These are phyloP conservation scores for Hypoxylon subgilvum DNA, from an alignment of 495 filamentous ascomycete species.

Conservation along the genomic window DNA sequence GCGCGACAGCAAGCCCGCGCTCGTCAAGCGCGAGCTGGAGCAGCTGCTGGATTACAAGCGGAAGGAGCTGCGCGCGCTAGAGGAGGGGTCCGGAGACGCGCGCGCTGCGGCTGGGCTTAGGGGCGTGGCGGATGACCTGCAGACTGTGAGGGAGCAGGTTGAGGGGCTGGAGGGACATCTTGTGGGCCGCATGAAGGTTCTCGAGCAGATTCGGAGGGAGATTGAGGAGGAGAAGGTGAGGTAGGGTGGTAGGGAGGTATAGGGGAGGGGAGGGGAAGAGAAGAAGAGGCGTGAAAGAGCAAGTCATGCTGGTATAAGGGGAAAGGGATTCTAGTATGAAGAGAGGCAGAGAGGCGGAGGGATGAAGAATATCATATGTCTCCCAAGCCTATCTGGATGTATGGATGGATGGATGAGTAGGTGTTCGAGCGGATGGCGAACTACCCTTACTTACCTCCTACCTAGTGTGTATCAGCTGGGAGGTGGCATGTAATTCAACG, in stretches of 20 bases:
- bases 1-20: constrained; percentile 72
- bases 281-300: neutral
- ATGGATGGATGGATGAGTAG: neutral
- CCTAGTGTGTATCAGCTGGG: too few species aligned
- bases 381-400: neutral
- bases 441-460: neutral
- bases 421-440: too few species aligned
- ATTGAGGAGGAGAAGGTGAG: constrained; percentile 70
- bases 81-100: constrained; percentile 76
- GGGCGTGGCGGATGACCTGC: constrained; percentile 70
- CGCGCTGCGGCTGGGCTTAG: constrained; percentile 65
- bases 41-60: constrained; percentile 84
- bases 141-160: constrained; percentile 77
- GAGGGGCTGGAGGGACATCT: constrained; percentile 71
- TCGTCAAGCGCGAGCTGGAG: constrained; percentile 93
- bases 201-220: constrained; percentile 63
- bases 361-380: too few species aligned
- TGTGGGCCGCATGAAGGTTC: constrained; percentile 60
- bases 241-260: constrained; percentile 41
- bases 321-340: neutral
- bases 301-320: neutral
- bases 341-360: neutral
- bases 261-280: neutral
- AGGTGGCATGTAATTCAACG: neutral
- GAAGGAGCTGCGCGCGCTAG: constrained; percentile 66